Evolutionary conservation across 2,329 filamentous ascomycete genomes (phyloP).

Genomic region (Aspergillus novofumigatus): DNA sequence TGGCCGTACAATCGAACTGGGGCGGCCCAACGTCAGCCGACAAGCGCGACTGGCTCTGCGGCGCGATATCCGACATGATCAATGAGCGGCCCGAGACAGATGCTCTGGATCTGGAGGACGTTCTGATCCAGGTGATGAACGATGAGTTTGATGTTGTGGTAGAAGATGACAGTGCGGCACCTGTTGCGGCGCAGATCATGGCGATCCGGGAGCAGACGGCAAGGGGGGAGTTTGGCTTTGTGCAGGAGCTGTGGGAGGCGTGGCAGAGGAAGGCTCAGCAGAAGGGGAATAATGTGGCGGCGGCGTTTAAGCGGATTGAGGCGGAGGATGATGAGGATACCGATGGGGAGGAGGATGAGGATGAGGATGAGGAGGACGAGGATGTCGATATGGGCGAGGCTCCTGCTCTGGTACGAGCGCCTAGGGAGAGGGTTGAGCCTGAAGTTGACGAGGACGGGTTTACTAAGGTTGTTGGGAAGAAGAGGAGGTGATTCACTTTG

Average conservation of each 20-base stretch:
- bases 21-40: slow-evolving; percentile 77
- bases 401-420: slow-evolving; percentile 53
- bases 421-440: slow-evolving; percentile 62
- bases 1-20: slow-evolving; percentile 84
- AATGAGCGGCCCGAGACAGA: slow-evolving; percentile 60
- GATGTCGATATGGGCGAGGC: slow-evolving; percentile 67
- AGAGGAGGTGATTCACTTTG: slow-evolving; percentile 45
- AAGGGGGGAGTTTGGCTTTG: slow-evolving; percentile 61
- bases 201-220: slow-evolving; percentile 60
- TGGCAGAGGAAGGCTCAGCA: slow-evolving; percentile 38
- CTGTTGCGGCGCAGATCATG: slow-evolving; percentile 70
- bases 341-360: slow-evolving; percentile 56
- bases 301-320: slow-evolving; percentile 35
- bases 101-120: slow-evolving; percentile 73
- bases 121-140: slow-evolving; percentile 83
- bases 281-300: slow-evolving; percentile 29
- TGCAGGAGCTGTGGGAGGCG: slow-evolving; percentile 56
- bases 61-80: slow-evolving; percentile 78
- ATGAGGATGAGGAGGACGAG: slow-evolving; percentile 56
- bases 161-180: slow-evolving; percentile 79
- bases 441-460: slow-evolving; percentile 80
- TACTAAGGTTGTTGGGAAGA: slow-evolving; percentile 68
- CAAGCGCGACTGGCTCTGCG: slow-evolving; percentile 96
- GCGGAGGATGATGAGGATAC: slow-evolving; percentile 50
- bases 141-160: slow-evolving; percentile 94